Evolutionary conservation across 768 basidiomycete species (phyloP), one percentile per base, ranked within the genome.

Genomic region (Phaeotremella skinneri): DNA sequence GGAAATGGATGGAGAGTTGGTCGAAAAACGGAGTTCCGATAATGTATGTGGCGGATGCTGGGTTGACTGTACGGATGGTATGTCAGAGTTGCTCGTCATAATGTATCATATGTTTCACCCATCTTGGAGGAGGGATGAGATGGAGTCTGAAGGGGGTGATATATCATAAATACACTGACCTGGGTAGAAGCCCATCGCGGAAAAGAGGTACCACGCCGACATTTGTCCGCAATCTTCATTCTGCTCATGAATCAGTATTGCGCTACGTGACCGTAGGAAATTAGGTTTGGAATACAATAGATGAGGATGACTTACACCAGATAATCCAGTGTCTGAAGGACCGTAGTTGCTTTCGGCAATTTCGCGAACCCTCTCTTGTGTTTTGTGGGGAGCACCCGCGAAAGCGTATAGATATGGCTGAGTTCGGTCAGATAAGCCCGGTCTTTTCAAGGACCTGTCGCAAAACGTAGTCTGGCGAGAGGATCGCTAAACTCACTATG

Each of bases 141-240:
- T n/a, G n/a, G n/a, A n/a, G 31, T 14, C 20, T 17, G 27, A 14
- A 47, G 45, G 9, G 16, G 32, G 4, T 2, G 39, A 27, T n/a
- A n/a, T n/a, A n/a, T n/a, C n/a, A 42, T 17, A 1, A 5, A 27
- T 3, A 5, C 6, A 61, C 66, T 55, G 32, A 73, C 72, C 67
- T n/a, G 73, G 88, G 66, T 91, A 91, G 74, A 91, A 88, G 0
- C 89, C 89, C 75, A 91, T 81, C 0, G 88, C 84, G 50, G 84
- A 86, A 78, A 89, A 90, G 14, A 90, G 81, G 66, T 86, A 90
- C 89, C 89, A 91, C 0, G 89, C 87, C 66, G 87, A 88, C 89
- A 91, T 91, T 72, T 91, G 89, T 0, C 89, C 89, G 63, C 89
- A 90, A 69, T 91, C 89, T 72, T 91, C 89, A 66, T 91, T 91